phyloP scores from a whole-genome alignment of 257 asterid species.

The Misopates orontium region DNA sequence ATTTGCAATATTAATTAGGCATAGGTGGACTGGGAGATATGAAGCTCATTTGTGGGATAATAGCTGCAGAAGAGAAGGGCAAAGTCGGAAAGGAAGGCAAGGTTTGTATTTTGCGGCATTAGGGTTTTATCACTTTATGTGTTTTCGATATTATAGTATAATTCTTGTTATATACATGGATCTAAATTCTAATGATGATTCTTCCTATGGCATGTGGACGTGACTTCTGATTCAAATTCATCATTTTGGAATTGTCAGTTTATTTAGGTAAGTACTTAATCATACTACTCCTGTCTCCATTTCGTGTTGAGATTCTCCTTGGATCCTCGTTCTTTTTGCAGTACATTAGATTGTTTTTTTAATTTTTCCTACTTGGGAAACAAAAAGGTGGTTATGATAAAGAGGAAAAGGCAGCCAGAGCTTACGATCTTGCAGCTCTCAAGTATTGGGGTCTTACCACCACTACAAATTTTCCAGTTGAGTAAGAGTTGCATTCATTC shows the following conservation, averaged over 20 bases:
- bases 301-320: conserved; percentile 39
- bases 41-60: conserved; percentile 95
- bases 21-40: conserved; percentile 89
- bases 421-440: conserved; percentile 92
- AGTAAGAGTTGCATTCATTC: neutral
- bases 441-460: conserved; percentile 94
- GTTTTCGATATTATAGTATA: too few relatives aligned
- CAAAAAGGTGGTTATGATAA: conserved; percentile 85
- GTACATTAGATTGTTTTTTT: neutral
- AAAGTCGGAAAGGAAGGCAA: conserved; percentile 95
- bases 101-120: too few relatives aligned
- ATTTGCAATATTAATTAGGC: conserved; percentile 35
- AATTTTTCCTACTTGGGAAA: neutral
- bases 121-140: too few relatives aligned
- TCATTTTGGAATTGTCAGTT: conserved; percentile 54
- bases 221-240: conserved; percentile 35
- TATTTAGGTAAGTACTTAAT: conserved; percentile 70
- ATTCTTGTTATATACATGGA: too few relatives aligned
- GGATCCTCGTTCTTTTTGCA: conserved; percentile 41
- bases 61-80: conserved; percentile 92
- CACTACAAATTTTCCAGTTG: conserved; percentile 80
- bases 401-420: conserved; percentile 91
- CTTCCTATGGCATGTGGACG: conserved; percentile 44
- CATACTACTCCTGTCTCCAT: neutral
- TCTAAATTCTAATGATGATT: conserved; percentile 35